Percentiles rank a stretch among this genome's conserved stretches.
Conservation (phyloP, 1,284 basidiomycete species). For the Cryptococcus sp. region DNA sequence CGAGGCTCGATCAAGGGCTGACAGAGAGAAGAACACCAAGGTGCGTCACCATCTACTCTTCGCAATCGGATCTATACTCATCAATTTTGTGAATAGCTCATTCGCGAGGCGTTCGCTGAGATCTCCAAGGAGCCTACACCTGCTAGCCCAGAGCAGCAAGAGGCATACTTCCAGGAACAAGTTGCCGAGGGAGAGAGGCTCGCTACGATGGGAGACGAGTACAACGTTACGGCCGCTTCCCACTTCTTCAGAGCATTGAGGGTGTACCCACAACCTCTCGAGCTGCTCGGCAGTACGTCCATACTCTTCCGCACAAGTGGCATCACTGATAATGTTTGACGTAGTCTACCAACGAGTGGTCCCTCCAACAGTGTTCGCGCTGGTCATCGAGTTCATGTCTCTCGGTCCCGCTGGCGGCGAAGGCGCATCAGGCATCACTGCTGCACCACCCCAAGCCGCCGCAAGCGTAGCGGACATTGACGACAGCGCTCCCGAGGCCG, state of each 20-base stretch:
- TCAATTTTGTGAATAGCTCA: constrained; percentile 47
- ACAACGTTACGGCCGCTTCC: constrained; percentile 77
- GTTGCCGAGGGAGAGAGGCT: constrained; percentile 86
- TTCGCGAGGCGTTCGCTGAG: constrained; percentile 29
- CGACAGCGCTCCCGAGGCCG: constrained; percentile 16
- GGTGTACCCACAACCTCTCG: constrained; percentile 90
- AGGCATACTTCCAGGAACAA: constrained; percentile 87
- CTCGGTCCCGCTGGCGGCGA: constrained; percentile 15
- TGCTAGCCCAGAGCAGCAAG: constrained; percentile 68
- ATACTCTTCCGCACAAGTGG: neutral
- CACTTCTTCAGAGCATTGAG: constrained; percentile 91
- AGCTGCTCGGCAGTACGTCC: constrained; percentile 70
- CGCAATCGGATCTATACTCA: neutral
- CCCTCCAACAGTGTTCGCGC: constrained; percentile 80
- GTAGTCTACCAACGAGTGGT: constrained; percentile 86
- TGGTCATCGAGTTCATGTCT: constrained; percentile 75
- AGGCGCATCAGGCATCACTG: constrained; percentile 8
- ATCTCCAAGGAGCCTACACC: constrained; percentile 59
- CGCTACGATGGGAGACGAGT: constrained; percentile 71
- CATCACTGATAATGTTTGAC: constrained; percentile 13
- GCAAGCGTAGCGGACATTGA: constrained; percentile 37
- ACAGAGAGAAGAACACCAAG: constrained; percentile 53
- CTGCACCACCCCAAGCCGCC: constrained; percentile 11
- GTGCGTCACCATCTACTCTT: constrained; percentile 23
- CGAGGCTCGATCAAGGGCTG: constrained; percentile 61